These are phyloP conservation scores for Corylus americana DNA, from an alignment of 306 rosid species.

Conservation along the genomic window DNA sequence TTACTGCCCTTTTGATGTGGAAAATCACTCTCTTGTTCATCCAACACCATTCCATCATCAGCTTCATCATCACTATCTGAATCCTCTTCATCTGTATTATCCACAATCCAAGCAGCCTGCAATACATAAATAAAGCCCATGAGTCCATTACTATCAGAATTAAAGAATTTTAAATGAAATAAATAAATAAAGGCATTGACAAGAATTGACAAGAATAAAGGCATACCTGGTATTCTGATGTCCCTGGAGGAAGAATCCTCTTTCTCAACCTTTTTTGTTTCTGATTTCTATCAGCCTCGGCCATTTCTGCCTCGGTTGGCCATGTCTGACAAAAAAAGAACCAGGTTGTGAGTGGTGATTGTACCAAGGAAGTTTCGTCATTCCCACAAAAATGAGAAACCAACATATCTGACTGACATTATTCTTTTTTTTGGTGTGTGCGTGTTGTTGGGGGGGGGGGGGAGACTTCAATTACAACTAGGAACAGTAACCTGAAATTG, in stretches of 20 bases:
- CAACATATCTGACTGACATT: not conserved
- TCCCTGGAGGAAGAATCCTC: slow-evolving; percentile 74
- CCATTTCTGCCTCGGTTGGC: slow-evolving; percentile 91
- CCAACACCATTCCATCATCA: slow-evolving; percentile 74
- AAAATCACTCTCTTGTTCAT: slow-evolving; percentile 46
- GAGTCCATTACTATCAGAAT: slow-evolving; percentile 10
- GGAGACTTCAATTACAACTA: too few relatives aligned
- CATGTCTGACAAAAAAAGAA: slow-evolving; percentile 63
- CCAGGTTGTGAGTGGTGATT: not conserved
- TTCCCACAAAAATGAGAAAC: not conserved
- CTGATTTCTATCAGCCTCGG: slow-evolving; percentile 57
- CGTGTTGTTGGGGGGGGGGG: too few relatives aligned
- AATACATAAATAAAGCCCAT: slow-evolving; percentile 26
- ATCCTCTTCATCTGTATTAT: slow-evolving; percentile 63
- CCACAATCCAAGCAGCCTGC: slow-evolving; percentile 89
- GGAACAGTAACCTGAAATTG: too few relatives aligned
- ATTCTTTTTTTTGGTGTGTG: not conserved
- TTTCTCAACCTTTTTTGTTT: slow-evolving; percentile 57
- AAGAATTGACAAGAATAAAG: slow-evolving; percentile 13
- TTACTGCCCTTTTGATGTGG: slow-evolving; percentile 41
- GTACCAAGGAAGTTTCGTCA: not conserved
- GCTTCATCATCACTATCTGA: slow-evolving; percentile 51
- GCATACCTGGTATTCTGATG: slow-evolving; percentile 92
- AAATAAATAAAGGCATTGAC: not conserved
- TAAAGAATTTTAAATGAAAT: not conserved